A percentile compares a stretch with the other conserved stretches of the same genome.
Conservation (phyloP, 108 stramenopile genomes). For the Licmophora abbreviata region DNA sequence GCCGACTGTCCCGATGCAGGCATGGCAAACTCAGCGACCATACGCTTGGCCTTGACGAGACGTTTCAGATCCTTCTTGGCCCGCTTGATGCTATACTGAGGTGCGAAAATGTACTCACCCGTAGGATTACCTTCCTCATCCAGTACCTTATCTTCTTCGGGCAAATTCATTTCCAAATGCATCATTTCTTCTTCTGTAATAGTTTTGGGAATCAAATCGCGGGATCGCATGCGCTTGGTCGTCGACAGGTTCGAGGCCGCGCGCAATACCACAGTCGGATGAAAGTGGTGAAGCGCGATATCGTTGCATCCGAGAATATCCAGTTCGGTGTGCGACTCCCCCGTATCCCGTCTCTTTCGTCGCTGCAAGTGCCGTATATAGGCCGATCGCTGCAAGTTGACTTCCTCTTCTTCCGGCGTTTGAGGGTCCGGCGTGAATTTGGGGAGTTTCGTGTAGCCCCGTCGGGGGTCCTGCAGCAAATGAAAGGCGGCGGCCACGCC, state of each 20-base stretch:
- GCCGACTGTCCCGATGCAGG: no score
- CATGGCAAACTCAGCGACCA: no score
- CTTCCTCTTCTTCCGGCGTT: constrained; percentile 14
- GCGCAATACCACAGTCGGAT: constrained; percentile 22
- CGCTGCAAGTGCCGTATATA: constrained; percentile 23
- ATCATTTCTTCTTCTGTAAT: constrained; percentile 21
- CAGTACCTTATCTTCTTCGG: constrained; percentile 19
- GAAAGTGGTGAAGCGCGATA: constrained; percentile 36
- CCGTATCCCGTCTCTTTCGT: no score
- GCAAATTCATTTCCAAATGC: constrained; percentile 12
- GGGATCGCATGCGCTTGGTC: constrained; percentile 5
- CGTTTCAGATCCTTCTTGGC: constrained; percentile 27
- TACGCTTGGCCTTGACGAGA: background rate
- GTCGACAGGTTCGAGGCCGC: no score
- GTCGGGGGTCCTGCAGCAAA: constrained; percentile 23
- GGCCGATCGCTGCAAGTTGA: constrained; percentile 21
- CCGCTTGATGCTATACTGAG: constrained; percentile 15
- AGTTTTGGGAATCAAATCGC: constrained; percentile 22
- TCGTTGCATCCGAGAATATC: background rate
- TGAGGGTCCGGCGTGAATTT: constrained; percentile 9
- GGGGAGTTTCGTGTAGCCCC: constrained; percentile 22
- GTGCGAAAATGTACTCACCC: constrained; percentile 24
- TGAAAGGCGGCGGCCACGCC: constrained; percentile 35
- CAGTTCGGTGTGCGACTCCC: background rate
- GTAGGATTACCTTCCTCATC: constrained; percentile 14